Base-by-base conservation (phyloP, 108 stramenopile genomes). In the Fragilaria crotonensis region DNA sequence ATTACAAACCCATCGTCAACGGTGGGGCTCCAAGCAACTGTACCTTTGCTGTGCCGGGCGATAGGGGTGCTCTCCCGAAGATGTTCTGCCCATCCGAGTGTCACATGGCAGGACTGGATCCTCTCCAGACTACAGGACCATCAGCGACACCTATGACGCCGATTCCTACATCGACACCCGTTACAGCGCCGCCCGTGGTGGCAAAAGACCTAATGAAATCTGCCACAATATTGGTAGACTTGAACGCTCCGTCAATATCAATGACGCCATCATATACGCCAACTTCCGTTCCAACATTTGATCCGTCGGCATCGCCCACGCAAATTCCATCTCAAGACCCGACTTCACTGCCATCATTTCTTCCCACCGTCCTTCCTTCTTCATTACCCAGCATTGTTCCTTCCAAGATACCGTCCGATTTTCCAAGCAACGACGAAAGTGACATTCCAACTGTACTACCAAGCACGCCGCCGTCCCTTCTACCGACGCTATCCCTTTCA, bases 21-120 rank as follows among this genome's bases (percentile, higher is more conserved):
- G 73, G 73, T 32, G 52, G 59, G 20, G 73, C 73, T 22, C 67
- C 73, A 27, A 21, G 44, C 2, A 44, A 59, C 5, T 75, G 73
- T 30, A 57, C 51, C 2, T 75, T 75, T 52, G 68, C 73, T 4
- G 48, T 68, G 27, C 59, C 63, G 9, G 67, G 36, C 11, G 11
- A 11, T 7, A n/a, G n/a, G n/a, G 14, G 36, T 41, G 36, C 7
- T 11, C 11, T 11, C 14, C 36, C 36, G 11, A 41, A 41, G 14
- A 41, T 41, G 36, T 41, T 41, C 14, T 41, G 36, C 36, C 14
- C 7, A 11, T 41, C 36, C 36, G 36, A 41, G 11, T 41, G 36
- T 41, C 36, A 14, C 36, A 7, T 41, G 7, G 36, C 36, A 11
- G 36, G 36, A 11, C 11, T 14, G 7, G 36, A 41, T 14, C 36